Conservation (phyloP, 495 filamentous ascomycete genomes). For the Neurospora sublineolata region DNA sequence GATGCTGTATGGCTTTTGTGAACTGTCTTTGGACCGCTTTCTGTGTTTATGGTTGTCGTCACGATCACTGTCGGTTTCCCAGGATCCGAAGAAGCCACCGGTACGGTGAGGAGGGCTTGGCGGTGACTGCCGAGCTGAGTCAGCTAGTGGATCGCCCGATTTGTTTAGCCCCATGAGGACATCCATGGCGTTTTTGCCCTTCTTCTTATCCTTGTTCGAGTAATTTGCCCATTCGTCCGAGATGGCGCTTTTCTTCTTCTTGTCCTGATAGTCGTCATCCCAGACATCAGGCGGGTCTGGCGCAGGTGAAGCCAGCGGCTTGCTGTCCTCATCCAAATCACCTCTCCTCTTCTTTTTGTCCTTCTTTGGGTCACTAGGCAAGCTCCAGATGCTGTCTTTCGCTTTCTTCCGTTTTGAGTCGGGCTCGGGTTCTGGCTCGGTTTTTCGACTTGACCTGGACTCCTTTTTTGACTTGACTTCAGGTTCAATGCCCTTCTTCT, state of each 20-base stretch:
- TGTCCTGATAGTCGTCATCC: slow-evolving; percentile 17
- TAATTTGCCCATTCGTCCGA: slow-evolving; percentile 5
- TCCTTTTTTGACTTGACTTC: slow-evolving; percentile 2
- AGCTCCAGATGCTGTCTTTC: slow-evolving; percentile 13
- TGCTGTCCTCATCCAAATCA: neutral
- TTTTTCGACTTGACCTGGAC: slow-evolving; percentile 1
- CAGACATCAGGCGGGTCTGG: slow-evolving; percentile 19
- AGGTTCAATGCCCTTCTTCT: neutral
- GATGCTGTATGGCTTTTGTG: slow-evolving; percentile 32
- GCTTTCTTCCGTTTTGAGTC: slow-evolving; percentile 11
- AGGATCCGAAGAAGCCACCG: slow-evolving; percentile 24
- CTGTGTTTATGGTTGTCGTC: slow-evolving; percentile 19
- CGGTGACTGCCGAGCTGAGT: slow-evolving; percentile 15
- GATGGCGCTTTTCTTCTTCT: slow-evolving; percentile 18
- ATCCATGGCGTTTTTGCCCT: slow-evolving; percentile 20
- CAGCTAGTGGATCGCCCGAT: slow-evolving; percentile 11
- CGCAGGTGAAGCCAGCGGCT: slow-evolving; percentile 11
- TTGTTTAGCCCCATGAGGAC: slow-evolving; percentile 26
- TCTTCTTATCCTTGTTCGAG: slow-evolving; percentile 20
- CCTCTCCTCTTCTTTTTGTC: slow-evolving; percentile 18
- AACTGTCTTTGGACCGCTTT: slow-evolving; percentile 7
- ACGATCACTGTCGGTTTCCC: slow-evolving; percentile 23
- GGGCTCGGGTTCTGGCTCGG: slow-evolving; percentile 18
- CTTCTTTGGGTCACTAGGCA: slow-evolving; percentile 6
- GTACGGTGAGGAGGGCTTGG: neutral